Conservation (phyloP, 352 stramenopile species). For the Phytophthora foliorum region DNA sequence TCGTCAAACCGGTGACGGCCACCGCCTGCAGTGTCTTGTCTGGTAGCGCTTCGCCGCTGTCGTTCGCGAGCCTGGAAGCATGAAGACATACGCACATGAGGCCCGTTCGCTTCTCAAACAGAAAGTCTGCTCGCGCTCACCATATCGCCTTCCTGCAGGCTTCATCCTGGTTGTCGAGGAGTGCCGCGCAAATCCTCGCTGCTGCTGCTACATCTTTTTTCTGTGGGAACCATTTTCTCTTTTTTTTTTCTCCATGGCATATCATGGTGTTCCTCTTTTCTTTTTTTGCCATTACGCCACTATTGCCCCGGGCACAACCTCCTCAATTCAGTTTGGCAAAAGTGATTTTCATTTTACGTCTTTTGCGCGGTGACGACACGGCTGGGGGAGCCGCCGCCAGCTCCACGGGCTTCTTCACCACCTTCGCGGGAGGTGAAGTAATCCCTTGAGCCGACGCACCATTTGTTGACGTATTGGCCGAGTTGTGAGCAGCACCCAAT, state of each 20-base stretch:
- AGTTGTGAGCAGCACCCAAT: conserved; percentile 24
- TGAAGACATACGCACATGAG: conserved; percentile 31
- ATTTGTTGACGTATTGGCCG: conserved; percentile 39
- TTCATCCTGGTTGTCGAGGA: conserved; percentile 29
- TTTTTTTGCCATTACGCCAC: conserved; percentile 47
- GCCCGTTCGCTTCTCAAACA: conserved; percentile 16
- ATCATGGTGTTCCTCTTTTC: conserved; percentile 43
- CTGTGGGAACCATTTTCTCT: conserved; percentile 38
- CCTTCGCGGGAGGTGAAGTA: conserved; percentile 46
- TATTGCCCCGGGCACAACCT: conserved; percentile 40
- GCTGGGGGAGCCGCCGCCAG: conserved; percentile 45
- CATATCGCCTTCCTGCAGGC: conserved; percentile 13
- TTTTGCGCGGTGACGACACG: conserved; percentile 82
- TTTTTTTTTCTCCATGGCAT: conserved; percentile 47
- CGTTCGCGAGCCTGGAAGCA: conserved; percentile 23
- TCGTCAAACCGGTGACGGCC: conserved; percentile 20
- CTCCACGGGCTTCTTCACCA: conserved; percentile 57
- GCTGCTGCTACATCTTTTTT: conserved; percentile 45
- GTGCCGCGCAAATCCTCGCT: conserved; percentile 27
- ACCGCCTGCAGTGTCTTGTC: conserved; percentile 12
- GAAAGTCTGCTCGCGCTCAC: conserved; percentile 27
- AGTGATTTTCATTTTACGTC: conserved; percentile 94
- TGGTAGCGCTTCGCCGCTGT: conserved; percentile 26
- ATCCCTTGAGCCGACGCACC: conserved; percentile 33
- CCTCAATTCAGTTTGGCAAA: conserved; percentile 91